Conservation (phyloP, 2,329 filamentous ascomycete species). For the Chaetomium olivaceum region DNA sequence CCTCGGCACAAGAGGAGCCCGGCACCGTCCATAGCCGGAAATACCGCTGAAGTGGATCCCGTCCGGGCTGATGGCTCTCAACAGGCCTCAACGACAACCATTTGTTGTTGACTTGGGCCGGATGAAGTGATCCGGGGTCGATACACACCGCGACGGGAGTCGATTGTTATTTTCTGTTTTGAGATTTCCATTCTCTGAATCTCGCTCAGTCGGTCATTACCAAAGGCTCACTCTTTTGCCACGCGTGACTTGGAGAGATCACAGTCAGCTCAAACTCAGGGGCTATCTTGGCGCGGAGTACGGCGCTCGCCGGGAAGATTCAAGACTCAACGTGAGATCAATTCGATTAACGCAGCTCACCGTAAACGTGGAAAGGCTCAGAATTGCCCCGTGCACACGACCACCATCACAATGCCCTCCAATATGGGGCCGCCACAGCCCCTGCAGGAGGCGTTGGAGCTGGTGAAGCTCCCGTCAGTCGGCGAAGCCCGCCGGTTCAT, state of each 20-base stretch:
- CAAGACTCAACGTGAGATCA: too few species aligned
- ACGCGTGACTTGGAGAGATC: not conserved
- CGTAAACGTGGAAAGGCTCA: not conserved
- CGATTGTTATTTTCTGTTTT: not conserved
- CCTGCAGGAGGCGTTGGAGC: slow-evolving; percentile 41
- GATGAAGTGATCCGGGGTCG: slow-evolving; percentile 6
- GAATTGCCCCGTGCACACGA: not conserved
- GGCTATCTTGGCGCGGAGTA: not conserved
- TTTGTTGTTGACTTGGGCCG: not conserved
- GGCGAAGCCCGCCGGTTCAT: slow-evolving; percentile 38
- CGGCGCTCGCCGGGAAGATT: not conserved
- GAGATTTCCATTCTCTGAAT: not conserved
- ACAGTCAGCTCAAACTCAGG: not conserved
- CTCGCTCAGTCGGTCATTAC: not conserved
- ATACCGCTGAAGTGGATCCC: slow-evolving; percentile 15
- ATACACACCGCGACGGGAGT: not conserved
- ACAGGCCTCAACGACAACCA: not conserved
- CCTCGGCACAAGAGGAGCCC: slow-evolving; percentile 13
- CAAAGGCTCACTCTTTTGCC: not conserved
- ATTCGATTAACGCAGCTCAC: not conserved
- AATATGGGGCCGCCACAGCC: slow-evolving; percentile 33
- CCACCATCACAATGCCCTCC: slow-evolving; percentile 21
- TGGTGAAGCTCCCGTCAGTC: slow-evolving; percentile 37
- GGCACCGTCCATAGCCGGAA: not conserved
- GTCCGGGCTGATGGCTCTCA: slow-evolving; percentile 1